These are phyloP conservation scores for Amanita pseudoporphyria DNA, from an alignment of 768 basidiomycete species.

Conservation along the genomic window DNA sequence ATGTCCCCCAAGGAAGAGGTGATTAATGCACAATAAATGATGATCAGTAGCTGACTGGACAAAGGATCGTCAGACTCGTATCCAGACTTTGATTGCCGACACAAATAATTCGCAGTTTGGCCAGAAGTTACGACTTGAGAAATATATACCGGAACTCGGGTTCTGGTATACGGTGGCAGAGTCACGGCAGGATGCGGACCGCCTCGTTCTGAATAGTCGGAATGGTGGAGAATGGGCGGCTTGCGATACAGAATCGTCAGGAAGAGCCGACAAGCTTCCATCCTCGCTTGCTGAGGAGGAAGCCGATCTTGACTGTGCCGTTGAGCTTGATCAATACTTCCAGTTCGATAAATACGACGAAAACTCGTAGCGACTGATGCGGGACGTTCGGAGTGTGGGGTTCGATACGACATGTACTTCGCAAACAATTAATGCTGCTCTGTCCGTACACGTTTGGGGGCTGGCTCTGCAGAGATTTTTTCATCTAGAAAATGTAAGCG, in stretches of 20 bases:
- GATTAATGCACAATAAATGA: neutral
- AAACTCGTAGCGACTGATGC: neutral
- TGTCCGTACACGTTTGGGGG: constrained; percentile 30
- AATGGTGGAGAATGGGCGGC: neutral
- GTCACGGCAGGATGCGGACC: neutral
- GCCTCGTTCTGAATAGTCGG: neutral
- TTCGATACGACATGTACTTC: neutral
- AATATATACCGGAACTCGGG: constrained; percentile 3
- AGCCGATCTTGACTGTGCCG: neutral
- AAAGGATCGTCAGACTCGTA: neutral
- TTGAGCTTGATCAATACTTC: constrained; percentile 12
- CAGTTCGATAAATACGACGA: constrained; percentile 10
- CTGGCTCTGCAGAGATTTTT: constrained; percentile 17
- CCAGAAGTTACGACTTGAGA: neutral
- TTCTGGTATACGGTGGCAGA: neutral
- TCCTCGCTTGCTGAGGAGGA: neutral
- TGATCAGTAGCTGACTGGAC: neutral
- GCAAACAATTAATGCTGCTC: constrained; percentile 14
- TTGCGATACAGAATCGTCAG: neutral
- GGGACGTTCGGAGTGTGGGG: neutral
- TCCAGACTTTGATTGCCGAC: neutral
- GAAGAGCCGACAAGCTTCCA: neutral
- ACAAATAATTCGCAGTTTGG: neutral
- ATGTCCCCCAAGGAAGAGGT: neutral
- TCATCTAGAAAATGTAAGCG: constrained; percentile 24